Evolutionary conservation across 1,139 yeast species (phyloP), one percentile per base, ranked within the genome.

Genomic region (Kodamaea arcana): DNA sequence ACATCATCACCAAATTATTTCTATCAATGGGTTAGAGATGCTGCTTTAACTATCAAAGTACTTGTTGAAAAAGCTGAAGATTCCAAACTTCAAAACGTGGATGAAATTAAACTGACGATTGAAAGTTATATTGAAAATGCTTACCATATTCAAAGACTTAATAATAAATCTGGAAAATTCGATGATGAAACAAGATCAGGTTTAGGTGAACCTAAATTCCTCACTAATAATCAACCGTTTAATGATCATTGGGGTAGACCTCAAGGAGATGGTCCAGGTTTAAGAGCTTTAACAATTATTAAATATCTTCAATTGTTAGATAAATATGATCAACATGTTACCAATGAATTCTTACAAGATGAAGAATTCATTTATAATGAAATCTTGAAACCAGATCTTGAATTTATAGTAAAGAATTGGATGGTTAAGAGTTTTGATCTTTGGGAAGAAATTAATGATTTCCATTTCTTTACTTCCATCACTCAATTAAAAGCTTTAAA

Each of bases 181-280:
- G 65, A 62, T 28, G 69, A 65, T 36, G 40, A 42, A 1, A 43
- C 40, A 27, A 56, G 68, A 36, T 54, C 62, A 28, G 88, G 88
- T 3, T 66, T 90, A 24, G 97, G 97, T 1, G 97, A 90, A 53
- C 97, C 97, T 4, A 90, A 90, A 54, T 88, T 83, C 50, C 56
- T 72, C 52, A 78, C 80, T 3, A 74, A 86, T 52, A 80, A 83
- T 20, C 51, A 75, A 0, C 67, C 83, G 1, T 90, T 83, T 48
- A 55, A 60, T 12, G 78, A 65, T 2, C 54, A 64, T 27, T 90
- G 97, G 98, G 97, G 97, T 2, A 70, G 98, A 47, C 98, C 98
- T 1, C 98, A 90, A 58, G 73, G 87, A 42, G 98, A 92, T 56
- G 97, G 97, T 0, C 97, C 97, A 0, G 94, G 94, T 0, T 67